Base-by-base conservation (phyloP, 768 basidiomycete species). In the Boletus tylopilopsis region DNA sequence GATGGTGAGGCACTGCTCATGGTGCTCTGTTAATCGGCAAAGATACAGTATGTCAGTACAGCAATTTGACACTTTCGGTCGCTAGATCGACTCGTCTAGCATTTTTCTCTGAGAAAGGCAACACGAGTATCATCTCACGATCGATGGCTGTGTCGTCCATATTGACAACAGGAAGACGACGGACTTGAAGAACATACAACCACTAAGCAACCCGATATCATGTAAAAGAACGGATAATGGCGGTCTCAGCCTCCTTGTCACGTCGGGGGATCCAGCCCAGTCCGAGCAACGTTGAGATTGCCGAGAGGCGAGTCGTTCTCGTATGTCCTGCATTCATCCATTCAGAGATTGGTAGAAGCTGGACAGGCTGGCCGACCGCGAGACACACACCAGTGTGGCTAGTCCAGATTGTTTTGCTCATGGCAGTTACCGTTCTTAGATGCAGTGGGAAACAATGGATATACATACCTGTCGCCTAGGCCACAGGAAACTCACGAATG, bases 351-450 rank as follows among this genome's bases (percentile, higher is more conserved):
- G 84, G 52, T 80, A 75, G 18, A 90, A 60, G 65, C 86, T 89
- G 54, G 5, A 47, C 47, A n/a, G 39, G 19, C 21, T 27, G 42
- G n/a, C 49, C 33, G 42, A 22, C 25, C 30, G 23, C 25, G 38
- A 45, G 27, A 1, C 13, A n/a, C 21, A 46, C 27, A 73, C 85
- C n/a, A n/a, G n/a, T n/a, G n/a, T 58, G 60, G 86, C 87, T 94
- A 94, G 70, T 92, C 91, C 41, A 90, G 73, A 71, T 93, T 93
- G 64, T 90, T 84, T 73, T 91, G 90, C 66, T 85, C 85, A 38
- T 64, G 69, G 68, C 84, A 87, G 71, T 86, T 87, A 41, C 60
- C 29, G 1, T 73, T 68, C 42, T 71, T 44, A 11, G 71, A 76
- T 37, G 84, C 83, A 50, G 79, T 78, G 45, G 81, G 29, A 22